phyloP scores from a whole-genome alignment of 345 rosid species.

The Garcia nutans region DNA sequence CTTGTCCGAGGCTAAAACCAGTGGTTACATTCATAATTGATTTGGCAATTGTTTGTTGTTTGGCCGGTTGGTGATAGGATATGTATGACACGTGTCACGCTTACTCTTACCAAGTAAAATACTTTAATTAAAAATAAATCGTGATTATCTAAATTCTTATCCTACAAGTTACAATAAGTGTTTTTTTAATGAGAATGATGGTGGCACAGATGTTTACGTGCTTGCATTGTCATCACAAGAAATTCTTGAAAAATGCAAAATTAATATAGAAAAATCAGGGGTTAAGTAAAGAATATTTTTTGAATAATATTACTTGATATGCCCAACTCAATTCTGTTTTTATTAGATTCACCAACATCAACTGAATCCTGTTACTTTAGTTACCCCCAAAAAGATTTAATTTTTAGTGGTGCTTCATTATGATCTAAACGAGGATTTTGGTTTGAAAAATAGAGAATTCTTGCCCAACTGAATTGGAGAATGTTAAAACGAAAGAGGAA shows the following conservation, averaged over 20 bases:
- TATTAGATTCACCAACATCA: background rate
- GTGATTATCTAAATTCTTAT: conserved; percentile 11
- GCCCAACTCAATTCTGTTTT: background rate
- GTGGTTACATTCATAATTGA: background rate
- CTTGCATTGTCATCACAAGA: background rate
- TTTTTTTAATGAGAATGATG: conserved; percentile 7
- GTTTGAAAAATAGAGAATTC: background rate
- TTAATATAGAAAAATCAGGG: background rate
- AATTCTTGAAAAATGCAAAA: background rate
- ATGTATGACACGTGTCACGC: background rate
- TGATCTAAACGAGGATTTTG: background rate
- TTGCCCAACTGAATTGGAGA: background rate
- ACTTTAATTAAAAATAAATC: background rate
- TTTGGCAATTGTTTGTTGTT: background rate
- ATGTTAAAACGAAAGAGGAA: background rate
- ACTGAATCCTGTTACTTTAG: too few relatives aligned
- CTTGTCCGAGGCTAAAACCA: background rate
- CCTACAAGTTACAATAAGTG: conserved; percentile 7
- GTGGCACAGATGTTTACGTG: background rate
- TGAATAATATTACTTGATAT: conserved; percentile 1
- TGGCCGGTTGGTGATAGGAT: background rate
- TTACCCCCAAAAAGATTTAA: background rate
- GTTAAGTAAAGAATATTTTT: background rate
- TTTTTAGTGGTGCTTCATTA: background rate
- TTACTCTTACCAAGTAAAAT: background rate